phyloP scores from a whole-genome alignment of 1,284 basidiomycete genomes.

The Amylostereum areolatum region DNA sequence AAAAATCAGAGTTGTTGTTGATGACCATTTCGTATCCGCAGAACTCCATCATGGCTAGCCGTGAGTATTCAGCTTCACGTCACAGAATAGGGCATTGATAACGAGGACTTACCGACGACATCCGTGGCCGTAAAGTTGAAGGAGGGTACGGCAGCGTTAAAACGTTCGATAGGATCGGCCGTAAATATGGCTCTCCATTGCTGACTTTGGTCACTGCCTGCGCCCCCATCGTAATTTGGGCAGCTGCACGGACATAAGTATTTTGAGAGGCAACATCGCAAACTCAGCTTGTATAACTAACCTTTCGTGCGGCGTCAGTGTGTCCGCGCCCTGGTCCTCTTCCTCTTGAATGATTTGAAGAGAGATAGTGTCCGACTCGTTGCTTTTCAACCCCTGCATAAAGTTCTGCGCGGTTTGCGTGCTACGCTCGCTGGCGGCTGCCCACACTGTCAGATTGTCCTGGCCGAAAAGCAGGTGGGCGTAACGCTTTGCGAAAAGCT shows the following conservation, averaged over 20 bases:
- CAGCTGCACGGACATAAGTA: constrained; percentile 5
- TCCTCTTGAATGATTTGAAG: constrained; percentile 15
- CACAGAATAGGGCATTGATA: too few species aligned
- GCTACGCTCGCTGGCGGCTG: constrained; percentile 13
- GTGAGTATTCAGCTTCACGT: too few species aligned
- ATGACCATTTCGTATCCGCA: constrained; percentile 20
- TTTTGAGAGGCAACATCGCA: too few species aligned
- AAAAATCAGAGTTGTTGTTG: constrained; percentile 15
- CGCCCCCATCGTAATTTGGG: constrained; percentile 12
- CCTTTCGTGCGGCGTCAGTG: constrained; percentile 17
- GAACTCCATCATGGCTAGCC: constrained; percentile 13
- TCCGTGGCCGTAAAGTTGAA: constrained; percentile 18
- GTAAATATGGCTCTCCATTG: constrained; percentile 15
- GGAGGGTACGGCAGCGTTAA: constrained; percentile 12
- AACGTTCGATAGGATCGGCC: constrained; percentile 13
- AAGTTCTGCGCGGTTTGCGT: constrained; percentile 12
- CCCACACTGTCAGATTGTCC: constrained; percentile 11
- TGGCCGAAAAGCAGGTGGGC: constrained; percentile 8
- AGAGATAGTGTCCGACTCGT: background rate
- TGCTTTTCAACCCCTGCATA: constrained; percentile 12
- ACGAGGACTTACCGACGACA: constrained; percentile 5
- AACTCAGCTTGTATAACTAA: too few species aligned
- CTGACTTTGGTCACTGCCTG: constrained; percentile 14
- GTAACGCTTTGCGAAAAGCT: constrained; percentile 12
- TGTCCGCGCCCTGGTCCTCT: constrained; percentile 14